Conservation (phyloP, 2,329 filamentous ascomycete species). For the Cladosporium sp. region DNA sequence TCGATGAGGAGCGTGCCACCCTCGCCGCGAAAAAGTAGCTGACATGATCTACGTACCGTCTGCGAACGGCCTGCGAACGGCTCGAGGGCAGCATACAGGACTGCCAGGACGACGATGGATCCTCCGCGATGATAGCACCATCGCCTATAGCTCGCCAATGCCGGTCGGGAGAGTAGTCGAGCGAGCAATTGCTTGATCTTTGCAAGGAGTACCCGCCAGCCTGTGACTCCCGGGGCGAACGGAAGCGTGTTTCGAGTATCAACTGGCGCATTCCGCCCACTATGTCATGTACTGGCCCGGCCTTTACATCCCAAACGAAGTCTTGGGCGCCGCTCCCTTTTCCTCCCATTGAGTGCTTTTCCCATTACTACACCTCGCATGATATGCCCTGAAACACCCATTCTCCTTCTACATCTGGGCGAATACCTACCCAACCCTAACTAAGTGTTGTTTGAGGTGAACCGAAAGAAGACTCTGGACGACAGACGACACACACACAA, state of each 20-base stretch:
- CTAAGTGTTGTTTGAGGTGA: neutral
- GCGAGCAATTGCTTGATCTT: neutral
- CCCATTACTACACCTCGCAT: neutral
- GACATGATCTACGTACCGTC: constrained; percentile 8
- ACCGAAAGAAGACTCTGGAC: neutral
- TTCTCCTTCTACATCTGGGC: constrained; percentile 2
- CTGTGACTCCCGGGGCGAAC: constrained; percentile 1
- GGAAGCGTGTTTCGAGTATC: constrained; percentile 12
- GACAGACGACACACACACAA: neutral
- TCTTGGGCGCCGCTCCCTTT: constrained; percentile 4
- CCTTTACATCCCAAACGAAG: constrained; percentile 4
- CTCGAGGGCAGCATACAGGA: neutral
- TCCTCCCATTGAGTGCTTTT: neutral
- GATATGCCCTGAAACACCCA: constrained; percentile 7
- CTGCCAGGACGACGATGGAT: neutral
- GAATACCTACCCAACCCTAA: neutral
- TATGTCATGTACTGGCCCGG: constrained; percentile 11
- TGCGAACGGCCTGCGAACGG: neutral
- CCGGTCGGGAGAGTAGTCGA: neutral
- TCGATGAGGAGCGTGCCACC: constrained; percentile 3
- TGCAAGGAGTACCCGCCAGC: neutral
- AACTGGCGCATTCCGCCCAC: constrained; percentile 1
- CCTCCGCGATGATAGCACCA: neutral
- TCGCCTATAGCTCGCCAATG: neutral
- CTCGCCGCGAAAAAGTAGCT: constrained; percentile 2